These are phyloP conservation scores for Cryptosporidium sp. DNA, from an alignment of 169 alveolate species.

Conservation along the genomic window DNA sequence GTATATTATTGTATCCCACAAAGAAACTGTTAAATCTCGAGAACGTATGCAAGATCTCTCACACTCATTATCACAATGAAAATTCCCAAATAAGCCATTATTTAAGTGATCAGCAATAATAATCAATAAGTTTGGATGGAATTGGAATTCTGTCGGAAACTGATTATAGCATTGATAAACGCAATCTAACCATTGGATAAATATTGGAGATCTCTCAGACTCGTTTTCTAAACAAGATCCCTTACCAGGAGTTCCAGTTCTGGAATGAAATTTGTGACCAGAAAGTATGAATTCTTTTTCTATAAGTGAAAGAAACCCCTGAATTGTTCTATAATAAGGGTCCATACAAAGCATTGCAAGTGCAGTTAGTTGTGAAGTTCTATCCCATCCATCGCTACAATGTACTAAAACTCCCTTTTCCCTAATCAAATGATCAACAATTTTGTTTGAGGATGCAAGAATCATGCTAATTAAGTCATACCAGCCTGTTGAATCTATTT, in stretches of 20 bases:
- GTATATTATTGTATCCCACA: slow-evolving; percentile 45
- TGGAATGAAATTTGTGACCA: slow-evolving; percentile 89
- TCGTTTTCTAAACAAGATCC: slow-evolving; percentile 79
- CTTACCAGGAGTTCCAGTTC: slow-evolving; percentile 83
- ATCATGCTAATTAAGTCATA: slow-evolving; percentile 78
- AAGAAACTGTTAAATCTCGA: slow-evolving; percentile 21
- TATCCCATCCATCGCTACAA: slow-evolving; percentile 94
- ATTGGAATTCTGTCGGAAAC: slow-evolving; percentile 89
- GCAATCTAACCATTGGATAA: slow-evolving; percentile 87
- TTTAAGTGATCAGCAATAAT: slow-evolving; percentile 82
- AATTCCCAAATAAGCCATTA: slow-evolving; percentile 86
- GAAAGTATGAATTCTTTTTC: slow-evolving; percentile 88
- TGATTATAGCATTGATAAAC: slow-evolving; percentile 83
- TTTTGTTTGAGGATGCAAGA: slow-evolving; percentile 78
- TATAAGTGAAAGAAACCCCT: slow-evolving; percentile 86
- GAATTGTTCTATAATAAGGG: slow-evolving; percentile 87
- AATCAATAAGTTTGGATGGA: slow-evolving; percentile 80
- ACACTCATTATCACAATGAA: slow-evolving; percentile 81
- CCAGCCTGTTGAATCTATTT: slow-evolving; percentile 83
- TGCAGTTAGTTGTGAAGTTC: slow-evolving; percentile 88
- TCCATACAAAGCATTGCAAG: slow-evolving; percentile 85
- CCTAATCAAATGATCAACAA: slow-evolving; percentile 73
- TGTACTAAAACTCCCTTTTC: slow-evolving; percentile 77
- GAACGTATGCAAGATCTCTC: slow-evolving; percentile 31
- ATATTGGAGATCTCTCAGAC: slow-evolving; percentile 88